Base-by-base conservation (phyloP, 2,329 filamentous ascomycete species). In the Pseudodiploospora longispora region DNA sequence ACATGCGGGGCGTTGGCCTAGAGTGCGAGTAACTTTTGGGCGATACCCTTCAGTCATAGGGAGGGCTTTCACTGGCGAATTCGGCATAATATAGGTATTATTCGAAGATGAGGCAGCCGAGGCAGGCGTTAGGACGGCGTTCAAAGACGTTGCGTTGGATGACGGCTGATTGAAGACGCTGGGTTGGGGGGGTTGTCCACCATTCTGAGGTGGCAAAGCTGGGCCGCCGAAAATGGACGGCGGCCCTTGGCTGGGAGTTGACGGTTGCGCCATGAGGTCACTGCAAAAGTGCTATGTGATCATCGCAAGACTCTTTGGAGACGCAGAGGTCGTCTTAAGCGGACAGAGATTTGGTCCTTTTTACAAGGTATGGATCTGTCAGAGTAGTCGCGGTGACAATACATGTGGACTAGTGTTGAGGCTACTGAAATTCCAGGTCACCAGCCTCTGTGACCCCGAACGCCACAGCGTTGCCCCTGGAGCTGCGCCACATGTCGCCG, bases 51-150 rank as follows among this genome's bases (percentile, higher is more conserved):
- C 88, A 44, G 74, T 73, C 47, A 74, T 74, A 19, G 74, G 70
- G 46, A 78, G 74, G 55, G 74, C 76, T 62, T 85, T 87, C 47
- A 82, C 72, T 10, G 89, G 87, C 50, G 85, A 89, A 59, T 87
- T 86, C 12, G 88, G 84, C 87, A 97, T 93, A 59, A 95, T 82
- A 69, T 91, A 95, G 27, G 90, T 89, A 59, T 86, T 87, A 66
- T 78, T 82, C n/a, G 46, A 42, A 53, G 62, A 63, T 54, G 55
- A 63, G 48, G 40, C 41, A 5, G 39, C 42, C 33, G 48, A 48
- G 36, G 38, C 33, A 10, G 53, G 45, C 7, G 58, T 53, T 27
- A 58, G 46, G 7, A 53, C 46, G 30, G 52, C 33, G 38, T 27
- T 50, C 44, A 50, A 44, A 50, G 57, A 47, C 47, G 57, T 44